phyloP scores from a whole-genome alignment of 108 stramenopile genomes.

The Pseudonitzschia multiseries region DNA sequence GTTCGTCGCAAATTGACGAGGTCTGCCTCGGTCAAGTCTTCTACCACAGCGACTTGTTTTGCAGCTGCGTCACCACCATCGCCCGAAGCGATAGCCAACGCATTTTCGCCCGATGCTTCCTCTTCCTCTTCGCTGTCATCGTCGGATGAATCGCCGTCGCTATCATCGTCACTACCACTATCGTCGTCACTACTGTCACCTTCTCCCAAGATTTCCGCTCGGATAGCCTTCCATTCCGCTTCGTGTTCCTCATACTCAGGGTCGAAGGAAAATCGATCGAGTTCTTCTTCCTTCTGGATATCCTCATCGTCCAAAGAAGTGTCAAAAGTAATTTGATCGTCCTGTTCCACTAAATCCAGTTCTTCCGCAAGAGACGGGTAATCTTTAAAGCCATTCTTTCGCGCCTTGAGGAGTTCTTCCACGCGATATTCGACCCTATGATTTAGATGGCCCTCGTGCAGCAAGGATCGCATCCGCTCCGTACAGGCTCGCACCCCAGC shows the following conservation, averaged over 20 bases:
- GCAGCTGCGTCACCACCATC: constrained; percentile 2
- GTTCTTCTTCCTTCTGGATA: constrained; percentile 79
- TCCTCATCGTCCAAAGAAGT: constrained; percentile 93
- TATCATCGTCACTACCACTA: constrained; percentile 49
- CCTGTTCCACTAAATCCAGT: constrained; percentile 96
- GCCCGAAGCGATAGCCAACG: constrained; percentile 7
- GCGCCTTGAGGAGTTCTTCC: constrained; percentile 84
- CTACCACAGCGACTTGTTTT: constrained; percentile 53
- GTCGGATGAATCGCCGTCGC: constrained; percentile 54
- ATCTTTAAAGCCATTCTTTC: constrained; percentile 85
- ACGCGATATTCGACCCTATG: constrained; percentile 94
- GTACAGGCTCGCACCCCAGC: constrained; percentile 94
- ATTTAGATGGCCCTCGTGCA: constrained; percentile 88
- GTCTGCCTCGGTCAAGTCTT: constrained; percentile 89
- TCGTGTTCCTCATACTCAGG: constrained; percentile 85
- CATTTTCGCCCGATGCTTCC: constrained; percentile 12
- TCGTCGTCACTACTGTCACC: constrained; percentile 56
- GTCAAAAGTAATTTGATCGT: constrained; percentile 98
- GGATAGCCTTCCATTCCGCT: constrained; percentile 84
- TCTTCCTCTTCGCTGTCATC: constrained; percentile 47
- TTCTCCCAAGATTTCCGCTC: constrained; percentile 91
- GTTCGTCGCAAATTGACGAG: constrained; percentile 96
- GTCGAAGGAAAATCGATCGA: constrained; percentile 86
- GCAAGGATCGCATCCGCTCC: constrained; percentile 92
- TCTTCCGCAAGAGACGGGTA: constrained; percentile 75